A percentile compares a stretch with the other conserved stretches of the same genome.
Evolutionary conservation across 1,139 yeast genomes (phyloP).

Genomic region (Blastobotrys petasosporus): DNA sequence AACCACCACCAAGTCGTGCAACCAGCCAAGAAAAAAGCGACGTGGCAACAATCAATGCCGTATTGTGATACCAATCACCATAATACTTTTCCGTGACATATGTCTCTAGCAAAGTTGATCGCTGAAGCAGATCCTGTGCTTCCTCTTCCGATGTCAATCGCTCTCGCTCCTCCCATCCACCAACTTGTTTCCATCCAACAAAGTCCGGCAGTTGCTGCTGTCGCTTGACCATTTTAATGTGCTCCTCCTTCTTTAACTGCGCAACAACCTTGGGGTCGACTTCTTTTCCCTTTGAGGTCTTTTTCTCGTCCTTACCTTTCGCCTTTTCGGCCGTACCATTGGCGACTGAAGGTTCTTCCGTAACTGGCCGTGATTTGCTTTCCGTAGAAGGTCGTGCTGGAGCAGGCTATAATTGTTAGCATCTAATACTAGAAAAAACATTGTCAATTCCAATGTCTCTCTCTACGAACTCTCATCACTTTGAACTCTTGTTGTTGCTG

Average conservation of each 20-base stretch:
- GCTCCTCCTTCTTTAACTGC: conserved; percentile 10
- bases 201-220: conserved; percentile 19
- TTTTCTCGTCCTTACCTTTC: conserved; percentile 1
- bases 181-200: conserved; percentile 91
- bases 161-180: conserved; percentile 73
- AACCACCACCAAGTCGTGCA: conserved; percentile 70
- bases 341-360: background rate
- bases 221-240: conserved; percentile 12
- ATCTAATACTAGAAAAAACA: no score
- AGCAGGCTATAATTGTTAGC: no score
- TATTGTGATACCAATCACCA: conserved; percentile 96
- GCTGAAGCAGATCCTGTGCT: conserved; percentile 62
- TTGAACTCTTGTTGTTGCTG: no score
- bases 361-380: background rate
- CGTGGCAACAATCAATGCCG: conserved; percentile 59
- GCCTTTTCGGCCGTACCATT: background rate
- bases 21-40: conserved; percentile 69
- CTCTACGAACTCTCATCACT: background rate
- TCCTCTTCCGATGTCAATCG: conserved; percentile 48
- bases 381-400: background rate
- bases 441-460: background rate
- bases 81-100: conserved; percentile 65
- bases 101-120: conserved; percentile 63
- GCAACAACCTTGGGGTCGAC: conserved; percentile 9
- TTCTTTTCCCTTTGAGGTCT: conserved; percentile 9